Percentiles rank a stretch among this genome's conserved stretches.
phyloP scores from a whole-genome alignment of 805 yeast species.

The Scheffersomyces ergatensis region DNA sequence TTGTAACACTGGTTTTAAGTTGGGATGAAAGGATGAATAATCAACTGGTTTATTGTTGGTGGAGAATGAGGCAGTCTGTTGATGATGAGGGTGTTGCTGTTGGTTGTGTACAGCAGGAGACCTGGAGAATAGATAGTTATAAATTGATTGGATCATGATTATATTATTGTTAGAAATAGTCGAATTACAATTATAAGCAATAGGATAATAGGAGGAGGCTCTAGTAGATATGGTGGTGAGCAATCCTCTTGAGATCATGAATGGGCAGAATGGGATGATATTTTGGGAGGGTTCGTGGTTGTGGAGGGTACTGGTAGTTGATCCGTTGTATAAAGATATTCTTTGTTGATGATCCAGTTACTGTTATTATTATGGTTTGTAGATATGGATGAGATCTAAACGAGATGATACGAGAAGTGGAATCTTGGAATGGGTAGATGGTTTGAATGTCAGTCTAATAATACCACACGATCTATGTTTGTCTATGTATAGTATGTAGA shows the following conservation, averaged over 20 bases:
- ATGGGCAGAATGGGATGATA: neutral
- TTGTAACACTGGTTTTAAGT: slow-evolving; percentile 39
- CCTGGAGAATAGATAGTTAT: slow-evolving; percentile 20
- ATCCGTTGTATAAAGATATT: too few species aligned
- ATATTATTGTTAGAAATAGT: neutral
- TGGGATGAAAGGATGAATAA: slow-evolving; percentile 37
- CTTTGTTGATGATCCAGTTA: too few species aligned
- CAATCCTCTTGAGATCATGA: neutral
- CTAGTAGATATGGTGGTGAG: neutral
- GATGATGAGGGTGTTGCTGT: neutral
- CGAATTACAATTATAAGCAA: neutral
- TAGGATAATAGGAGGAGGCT: neutral
- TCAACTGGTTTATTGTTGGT: slow-evolving; percentile 26
- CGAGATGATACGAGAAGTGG: too few species aligned
- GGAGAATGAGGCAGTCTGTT: slow-evolving; percentile 13
- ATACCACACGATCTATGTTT: too few species aligned
- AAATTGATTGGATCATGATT: slow-evolving; percentile 24
- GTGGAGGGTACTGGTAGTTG: too few species aligned
- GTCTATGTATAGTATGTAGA: too few species aligned
- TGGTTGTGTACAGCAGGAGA: neutral
- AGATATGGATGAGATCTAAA: too few species aligned
- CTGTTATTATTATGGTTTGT: too few species aligned
- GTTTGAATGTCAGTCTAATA: too few species aligned
- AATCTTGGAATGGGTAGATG: too few species aligned
- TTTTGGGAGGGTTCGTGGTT: too few species aligned